Percentiles rank a stretch among this genome's conserved stretches.
These are phyloP conservation scores for Saccharomycopsis selenospora DNA, from an alignment of 805 yeast genomes.

Conservation along the genomic window DNA sequence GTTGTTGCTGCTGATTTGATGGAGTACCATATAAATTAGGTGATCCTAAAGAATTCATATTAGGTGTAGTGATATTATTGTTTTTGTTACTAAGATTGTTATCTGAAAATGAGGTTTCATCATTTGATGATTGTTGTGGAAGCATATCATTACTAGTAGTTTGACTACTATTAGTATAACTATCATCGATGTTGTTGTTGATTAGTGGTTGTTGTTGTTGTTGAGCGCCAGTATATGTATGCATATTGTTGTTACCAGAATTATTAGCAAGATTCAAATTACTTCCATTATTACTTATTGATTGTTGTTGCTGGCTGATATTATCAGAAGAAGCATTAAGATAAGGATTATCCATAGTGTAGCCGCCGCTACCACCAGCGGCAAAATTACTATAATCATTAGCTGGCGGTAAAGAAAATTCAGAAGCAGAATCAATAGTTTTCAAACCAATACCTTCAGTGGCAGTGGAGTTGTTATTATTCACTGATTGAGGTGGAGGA, in stretches of 20 bases:
- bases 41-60: no score
- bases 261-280: no score
- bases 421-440: background rate
- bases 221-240: no score
- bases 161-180: background rate
- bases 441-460: background rate
- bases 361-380: constrained; percentile 5
- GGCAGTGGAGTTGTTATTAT: background rate
- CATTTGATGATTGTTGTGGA: background rate
- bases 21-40: background rate
- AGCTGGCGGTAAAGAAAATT: background rate
- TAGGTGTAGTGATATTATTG: background rate
- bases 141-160: background rate
- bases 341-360: constrained; percentile 21
- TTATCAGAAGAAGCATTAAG: constrained; percentile 17
- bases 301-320: constrained; percentile 2
- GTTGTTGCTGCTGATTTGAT: no score
- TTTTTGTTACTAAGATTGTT: background rate
- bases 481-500: constrained; percentile 4
- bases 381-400: background rate
- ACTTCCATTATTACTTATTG: no score
- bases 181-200: background rate
- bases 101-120: no score
- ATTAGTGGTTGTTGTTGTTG: background rate
- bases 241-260: no score